Conservation (phyloP, 495 filamentous ascomycete genomes). For the Glonium stellatum region DNA sequence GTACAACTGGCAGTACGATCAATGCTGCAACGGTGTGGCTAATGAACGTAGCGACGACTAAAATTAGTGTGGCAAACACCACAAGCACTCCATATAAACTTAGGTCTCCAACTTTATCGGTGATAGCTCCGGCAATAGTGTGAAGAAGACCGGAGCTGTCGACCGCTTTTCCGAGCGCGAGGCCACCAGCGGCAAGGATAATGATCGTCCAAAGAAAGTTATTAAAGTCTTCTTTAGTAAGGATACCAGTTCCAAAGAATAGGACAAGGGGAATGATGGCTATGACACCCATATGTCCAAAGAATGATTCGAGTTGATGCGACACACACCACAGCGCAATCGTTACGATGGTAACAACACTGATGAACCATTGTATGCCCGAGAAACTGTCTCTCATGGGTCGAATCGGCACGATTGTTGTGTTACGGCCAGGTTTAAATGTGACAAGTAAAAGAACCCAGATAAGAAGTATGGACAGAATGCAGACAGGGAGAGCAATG, state of each 20-base stretch:
- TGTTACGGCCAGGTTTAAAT: slow-evolving; percentile 76
- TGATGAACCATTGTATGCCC: slow-evolving; percentile 90
- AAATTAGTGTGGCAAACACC: slow-evolving; percentile 76
- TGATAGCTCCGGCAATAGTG: slow-evolving; percentile 73
- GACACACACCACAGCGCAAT: slow-evolving; percentile 89
- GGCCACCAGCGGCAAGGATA: slow-evolving; percentile 89
- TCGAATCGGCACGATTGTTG: slow-evolving; percentile 86
- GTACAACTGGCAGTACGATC: slow-evolving; percentile 88
- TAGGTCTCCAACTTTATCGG: slow-evolving; percentile 61
- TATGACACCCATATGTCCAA: slow-evolving; percentile 97
- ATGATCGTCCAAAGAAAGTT: slow-evolving; percentile 99
- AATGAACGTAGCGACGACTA: slow-evolving; percentile 96
- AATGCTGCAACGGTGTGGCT: slow-evolving; percentile 93
- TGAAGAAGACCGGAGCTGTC: slow-evolving; percentile 89
- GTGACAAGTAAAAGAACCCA: slow-evolving; percentile 80
- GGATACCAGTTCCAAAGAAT: slow-evolving; percentile 94
- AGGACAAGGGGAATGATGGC: slow-evolving; percentile 91
- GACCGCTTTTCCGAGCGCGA: slow-evolving; percentile 91
- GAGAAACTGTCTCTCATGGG: slow-evolving; percentile 81
- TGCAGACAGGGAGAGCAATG: slow-evolving; percentile 83
- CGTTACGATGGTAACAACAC: slow-evolving; percentile 71
- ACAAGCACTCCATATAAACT: slow-evolving; percentile 83
- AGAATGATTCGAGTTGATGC: slow-evolving; percentile 76
- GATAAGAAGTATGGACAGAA: slow-evolving; percentile 81
- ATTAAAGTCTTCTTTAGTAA: slow-evolving; percentile 99